Base-by-base conservation (phyloP, 1,284 basidiomycete species). In the Mixia osmundae region DNA sequence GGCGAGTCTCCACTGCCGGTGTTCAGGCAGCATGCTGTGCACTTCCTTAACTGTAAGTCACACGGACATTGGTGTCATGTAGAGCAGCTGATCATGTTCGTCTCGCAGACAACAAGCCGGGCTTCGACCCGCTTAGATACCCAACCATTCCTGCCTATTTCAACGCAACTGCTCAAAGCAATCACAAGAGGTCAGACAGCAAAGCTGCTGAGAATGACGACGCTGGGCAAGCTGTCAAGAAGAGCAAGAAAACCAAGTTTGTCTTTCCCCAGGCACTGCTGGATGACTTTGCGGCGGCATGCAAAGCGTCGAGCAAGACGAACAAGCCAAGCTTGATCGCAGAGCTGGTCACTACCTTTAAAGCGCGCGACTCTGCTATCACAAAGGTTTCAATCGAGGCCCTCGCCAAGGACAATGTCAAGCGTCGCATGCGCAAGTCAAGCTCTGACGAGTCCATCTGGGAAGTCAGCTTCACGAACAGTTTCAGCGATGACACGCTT, bases 361-460 rank as follows among this genome's bases (percentile, higher is more conserved):
- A 41, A 24, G 40, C 34, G 8, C 11, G n/a, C 4, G 26, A 23
- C 8, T 26, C 25, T 19, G 31, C 34, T 12, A 21, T 44, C 16
- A 41, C 39, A 18, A 46, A 45, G 33, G 19, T 34, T 11, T 23
- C 37, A 21, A 23, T 46, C 18, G 26, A 36, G 5, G 21, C 14
- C 12, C 34, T 40, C 33, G 23, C 31, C 23, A 39, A 41, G 31
- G 35, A 38, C 5, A 23, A 11, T 12, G 30, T 40, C 14, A 40
- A 43, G 26, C n/a, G 35, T 42, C 42, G 37, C 39, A 34, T 9
- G 28, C 32, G 18, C 19, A 18, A 15, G 20, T 35, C 3, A 35
- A 23, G 11, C 26, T n/a, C 12, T 15, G 32, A 24, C 12, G 31
- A 29, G 8, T 25, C 30, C 20, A 33, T 40, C 18, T 35, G 26